Conservation (phyloP, 2,329 filamentous ascomycete species). For the Colletotrichum aenigma region DNA sequence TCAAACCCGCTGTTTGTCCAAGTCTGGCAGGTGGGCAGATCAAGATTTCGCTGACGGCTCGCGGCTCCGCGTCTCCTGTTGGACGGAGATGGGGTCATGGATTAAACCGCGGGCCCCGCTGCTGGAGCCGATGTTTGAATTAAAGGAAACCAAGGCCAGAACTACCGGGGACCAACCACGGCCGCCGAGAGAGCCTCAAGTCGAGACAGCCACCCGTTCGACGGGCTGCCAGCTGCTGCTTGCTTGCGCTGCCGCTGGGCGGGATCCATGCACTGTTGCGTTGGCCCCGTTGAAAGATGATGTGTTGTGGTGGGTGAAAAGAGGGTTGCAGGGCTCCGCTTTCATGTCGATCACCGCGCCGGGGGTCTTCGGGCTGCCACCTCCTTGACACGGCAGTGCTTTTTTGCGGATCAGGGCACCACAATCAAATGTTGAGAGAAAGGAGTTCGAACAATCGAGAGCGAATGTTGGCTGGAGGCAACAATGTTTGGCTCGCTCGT, state of each 20-base stretch:
- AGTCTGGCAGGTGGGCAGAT: not conserved
- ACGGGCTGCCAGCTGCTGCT: not conserved
- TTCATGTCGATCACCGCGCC: not conserved
- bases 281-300: not conserved
- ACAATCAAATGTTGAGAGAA: not conserved
- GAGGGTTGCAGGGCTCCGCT: not conserved
- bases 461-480: slow-evolving; percentile 1
- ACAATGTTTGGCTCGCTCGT: not conserved
- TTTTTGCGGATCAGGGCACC: not conserved
- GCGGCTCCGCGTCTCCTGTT: not conserved
- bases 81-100: not conserved
- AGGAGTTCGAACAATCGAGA: not conserved
- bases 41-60: not conserved
- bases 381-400: slow-evolving; percentile 10
- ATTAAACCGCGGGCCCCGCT: not conserved
- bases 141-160: not conserved
- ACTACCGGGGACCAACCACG: slow-evolving; percentile 6
- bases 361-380: not conserved
- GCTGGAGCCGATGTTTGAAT: slow-evolving; percentile 11
- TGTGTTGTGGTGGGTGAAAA: not conserved
- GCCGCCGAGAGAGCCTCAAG: not conserved
- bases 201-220: not conserved
- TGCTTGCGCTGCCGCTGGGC: not conserved
- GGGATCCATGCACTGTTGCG: not conserved
- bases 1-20: not conserved